Percentiles rank a stretch among this genome's conserved stretches.
Evolutionary conservation across 108 stramenopile species (phyloP).

Genomic region (Cyclotella sp.): DNA sequence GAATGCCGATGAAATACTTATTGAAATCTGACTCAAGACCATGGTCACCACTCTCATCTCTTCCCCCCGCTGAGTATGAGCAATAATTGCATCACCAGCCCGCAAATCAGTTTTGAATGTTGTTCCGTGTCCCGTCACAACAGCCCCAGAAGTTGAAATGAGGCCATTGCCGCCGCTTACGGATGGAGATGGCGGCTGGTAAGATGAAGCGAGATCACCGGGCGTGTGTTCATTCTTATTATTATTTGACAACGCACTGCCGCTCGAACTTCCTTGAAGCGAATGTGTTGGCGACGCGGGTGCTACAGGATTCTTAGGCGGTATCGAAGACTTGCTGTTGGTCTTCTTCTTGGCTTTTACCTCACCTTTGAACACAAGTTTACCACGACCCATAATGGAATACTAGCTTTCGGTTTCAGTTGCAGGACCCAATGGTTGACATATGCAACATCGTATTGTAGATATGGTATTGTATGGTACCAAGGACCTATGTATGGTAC

Average conservation of each 20-base stretch:
- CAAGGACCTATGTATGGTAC: no score
- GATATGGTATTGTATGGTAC: no score
- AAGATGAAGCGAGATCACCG: not conserved
- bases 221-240: not conserved
- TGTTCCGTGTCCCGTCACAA: constrained; percentile 74
- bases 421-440: no score
- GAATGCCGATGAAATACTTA: constrained; percentile 72
- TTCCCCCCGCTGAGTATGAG: constrained; percentile 31
- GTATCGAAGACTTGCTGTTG: constrained; percentile 23
- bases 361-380: constrained; percentile 85
- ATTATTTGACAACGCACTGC: not conserved
- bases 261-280: not conserved
- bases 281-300: not conserved
- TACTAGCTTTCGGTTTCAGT: no score
- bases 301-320: constrained; percentile 3
- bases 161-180: constrained; percentile 63
- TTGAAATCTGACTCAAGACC: constrained; percentile 69
- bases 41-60: constrained; percentile 86
- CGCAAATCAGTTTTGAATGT: constrained; percentile 63
- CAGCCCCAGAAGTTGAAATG: constrained; percentile 82
- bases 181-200: constrained; percentile 32
- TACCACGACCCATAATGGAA: constrained; percentile 36
- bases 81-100: constrained; percentile 74
- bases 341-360: constrained; percentile 68
- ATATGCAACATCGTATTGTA: no score